Evolutionary conservation across 176 grass and related monocot species (phyloP), one percentile per base, ranked within the genome.

Genomic region (Tuctoria greenei): DNA sequence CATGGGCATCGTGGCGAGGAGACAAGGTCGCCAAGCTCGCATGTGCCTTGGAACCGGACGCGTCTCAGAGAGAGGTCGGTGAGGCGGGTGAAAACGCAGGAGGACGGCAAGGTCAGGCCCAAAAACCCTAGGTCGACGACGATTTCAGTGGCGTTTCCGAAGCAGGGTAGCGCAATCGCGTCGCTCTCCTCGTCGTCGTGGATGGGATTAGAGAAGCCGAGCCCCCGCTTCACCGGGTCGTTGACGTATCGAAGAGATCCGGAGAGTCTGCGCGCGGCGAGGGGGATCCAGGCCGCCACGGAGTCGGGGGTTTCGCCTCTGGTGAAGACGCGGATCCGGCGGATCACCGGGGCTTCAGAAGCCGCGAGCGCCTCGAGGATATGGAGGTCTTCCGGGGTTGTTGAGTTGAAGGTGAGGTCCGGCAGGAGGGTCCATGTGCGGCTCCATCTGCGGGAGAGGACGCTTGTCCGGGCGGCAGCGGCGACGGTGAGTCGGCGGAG

Each of bases 401-500:
- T 15, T 5, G 23, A 5, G 10, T 0, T 0, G 61, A 66, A 67
- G 15, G 36, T 24, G 46, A 78, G 28, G 46, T 54, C 62, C 35
- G 46, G 74, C 74, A 84, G 67, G 74, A 78, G 60, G 8, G 2
- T 4, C 74, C 67, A 84, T 10, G 66, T 10, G 58, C 14, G 59
- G 75, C 47, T 67, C 75, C 67, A 84, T 20, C 67, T 67, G 47
- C 26, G 61, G 58, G 82, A 78, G 67, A 84, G 74, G 57, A 72
- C 26, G 58, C 66, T 56, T 36, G 58, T 84, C 7, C 81, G 54
- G 13, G 28, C 64, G 31, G 64, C 70, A 15, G 45, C 2, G 42
- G 11, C 2, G 55, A 23, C 23, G 42, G 9, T 11, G 10, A 83
- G 54, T 4, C n/a, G 18, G 40, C 61, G 12, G 8, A 83, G 72